Conservation (phyloP, 78 protist species). For the Guillardia theta region DNA sequence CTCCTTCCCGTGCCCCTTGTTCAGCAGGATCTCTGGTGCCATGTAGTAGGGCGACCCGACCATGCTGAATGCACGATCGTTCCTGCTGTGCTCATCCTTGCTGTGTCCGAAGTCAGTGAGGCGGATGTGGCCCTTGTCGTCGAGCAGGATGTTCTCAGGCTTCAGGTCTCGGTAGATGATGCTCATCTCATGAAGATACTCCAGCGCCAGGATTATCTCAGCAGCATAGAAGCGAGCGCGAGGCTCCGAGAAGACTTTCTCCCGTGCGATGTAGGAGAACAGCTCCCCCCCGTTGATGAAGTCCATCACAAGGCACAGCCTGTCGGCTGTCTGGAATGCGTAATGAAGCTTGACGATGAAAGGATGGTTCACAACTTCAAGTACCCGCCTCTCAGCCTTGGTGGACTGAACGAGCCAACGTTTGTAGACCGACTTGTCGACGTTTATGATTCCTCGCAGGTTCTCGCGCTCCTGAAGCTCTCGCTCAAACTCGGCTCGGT, state of each 20-base stretch:
- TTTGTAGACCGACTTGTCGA: conserved; percentile 8
- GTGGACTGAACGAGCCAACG: background rate
- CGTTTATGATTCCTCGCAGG: background rate
- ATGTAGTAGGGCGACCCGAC: conserved; percentile 23
- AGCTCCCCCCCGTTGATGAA: conserved; percentile 31
- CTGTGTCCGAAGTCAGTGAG: conserved; percentile 40
- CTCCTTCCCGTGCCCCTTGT: conserved; percentile 28
- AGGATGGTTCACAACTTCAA: conserved; percentile 36
- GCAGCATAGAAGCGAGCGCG: background rate
- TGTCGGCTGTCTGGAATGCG: background rate
- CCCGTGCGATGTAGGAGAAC: background rate
- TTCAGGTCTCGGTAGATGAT: conserved; percentile 40
- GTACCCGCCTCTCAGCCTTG: background rate
- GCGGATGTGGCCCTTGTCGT: background rate
- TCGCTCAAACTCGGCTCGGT: background rate
- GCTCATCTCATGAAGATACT: conserved; percentile 30
- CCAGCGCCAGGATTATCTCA: conserved; percentile 22
- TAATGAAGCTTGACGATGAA: conserved; percentile 38
- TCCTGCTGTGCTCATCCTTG: conserved; percentile 9
- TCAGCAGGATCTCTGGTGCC: conserved; percentile 16
- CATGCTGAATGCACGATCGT: background rate
- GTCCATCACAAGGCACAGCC: conserved; percentile 16
- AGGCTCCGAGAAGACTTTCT: background rate
- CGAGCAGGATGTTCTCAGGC: conserved; percentile 43
- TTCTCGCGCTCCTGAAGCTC: background rate